phyloP scores from a whole-genome alignment of 495 filamentous ascomycete genomes.

The Tuber indicum region DNA sequence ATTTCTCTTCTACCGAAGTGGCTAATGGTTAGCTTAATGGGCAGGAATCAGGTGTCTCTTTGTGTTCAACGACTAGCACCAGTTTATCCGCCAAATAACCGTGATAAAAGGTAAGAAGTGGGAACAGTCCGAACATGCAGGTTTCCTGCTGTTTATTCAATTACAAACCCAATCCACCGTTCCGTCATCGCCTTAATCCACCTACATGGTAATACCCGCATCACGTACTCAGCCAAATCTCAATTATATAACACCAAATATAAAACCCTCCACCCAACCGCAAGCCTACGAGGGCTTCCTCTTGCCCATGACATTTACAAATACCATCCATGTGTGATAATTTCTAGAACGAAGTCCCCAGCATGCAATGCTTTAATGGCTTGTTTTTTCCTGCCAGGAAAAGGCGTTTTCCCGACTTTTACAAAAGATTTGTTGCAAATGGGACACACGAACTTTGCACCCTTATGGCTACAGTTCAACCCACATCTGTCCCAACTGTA shows the following conservation, averaged over 20 bases:
- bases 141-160: not conserved
- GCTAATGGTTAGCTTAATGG: not conserved
- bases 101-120: too few relatives aligned
- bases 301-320: too few relatives aligned
- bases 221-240: not conserved
- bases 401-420: too few relatives aligned
- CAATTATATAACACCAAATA: not conserved
- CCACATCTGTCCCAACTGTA: too few relatives aligned
- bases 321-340: not conserved
- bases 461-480: too few relatives aligned
- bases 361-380: not conserved
- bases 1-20: not conserved
- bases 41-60: not conserved
- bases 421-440: too few relatives aligned
- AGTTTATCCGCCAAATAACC: not conserved
- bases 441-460: too few relatives aligned
- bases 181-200: too few relatives aligned
- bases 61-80: not conserved
- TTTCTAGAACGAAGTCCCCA: not conserved
- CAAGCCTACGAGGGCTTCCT: not conserved
- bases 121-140: not conserved
- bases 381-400: too few relatives aligned
- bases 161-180: not conserved
- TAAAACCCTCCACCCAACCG: not conserved
- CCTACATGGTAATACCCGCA: not conserved